Percentiles rank a stretch among this genome's conserved stretches.
phyloP scores from a whole-genome alignment of 352 stramenopile species.

The Globisporangium sylvaticum region DNA sequence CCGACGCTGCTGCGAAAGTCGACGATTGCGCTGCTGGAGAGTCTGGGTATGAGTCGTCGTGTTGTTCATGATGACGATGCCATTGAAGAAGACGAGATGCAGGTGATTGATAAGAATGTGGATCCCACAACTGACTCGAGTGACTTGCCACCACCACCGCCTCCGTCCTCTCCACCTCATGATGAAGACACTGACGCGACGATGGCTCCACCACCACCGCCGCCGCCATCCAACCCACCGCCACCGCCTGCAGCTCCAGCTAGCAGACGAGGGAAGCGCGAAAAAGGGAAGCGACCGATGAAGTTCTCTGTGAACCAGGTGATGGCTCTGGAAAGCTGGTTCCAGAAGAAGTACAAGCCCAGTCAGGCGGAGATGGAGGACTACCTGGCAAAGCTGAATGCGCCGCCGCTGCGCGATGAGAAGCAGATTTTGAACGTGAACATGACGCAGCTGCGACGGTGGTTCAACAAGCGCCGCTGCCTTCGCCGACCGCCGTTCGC shows the following conservation, averaged over 20 bases:
- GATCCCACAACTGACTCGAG: neutral
- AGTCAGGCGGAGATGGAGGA: conserved; percentile 76
- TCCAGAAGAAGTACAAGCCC: conserved; percentile 86
- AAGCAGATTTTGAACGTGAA: conserved; percentile 79
- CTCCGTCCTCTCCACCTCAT: conserved; percentile 4
- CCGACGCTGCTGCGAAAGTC: conserved; percentile 72
- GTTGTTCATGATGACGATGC: conserved; percentile 36
- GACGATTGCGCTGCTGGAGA: conserved; percentile 68
- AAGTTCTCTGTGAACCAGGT: conserved; percentile 86
- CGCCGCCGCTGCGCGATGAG: conserved; percentile 62
- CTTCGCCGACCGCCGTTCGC: conserved; percentile 76
- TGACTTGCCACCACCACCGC: conserved; percentile 13
- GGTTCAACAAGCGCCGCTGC: conserved; percentile 86
- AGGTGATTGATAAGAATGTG: neutral
- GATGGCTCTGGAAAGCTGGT: conserved; percentile 75
- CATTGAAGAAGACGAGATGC: conserved; percentile 36
- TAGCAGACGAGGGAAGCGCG: conserved; percentile 38
- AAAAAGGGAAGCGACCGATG: conserved; percentile 74
- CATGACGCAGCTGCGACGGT: conserved; percentile 82
- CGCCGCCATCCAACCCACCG: conserved; percentile 5
- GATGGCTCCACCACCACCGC: conserved; percentile 11
- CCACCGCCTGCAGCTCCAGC: conserved; percentile 12
- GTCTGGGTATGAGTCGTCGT: conserved; percentile 60
- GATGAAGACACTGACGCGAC: neutral
- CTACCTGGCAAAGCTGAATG: conserved; percentile 67